These are phyloP conservation scores for Eutrema salsugineum DNA, from an alignment of 441 rosid species.

Conservation along the genomic window DNA sequence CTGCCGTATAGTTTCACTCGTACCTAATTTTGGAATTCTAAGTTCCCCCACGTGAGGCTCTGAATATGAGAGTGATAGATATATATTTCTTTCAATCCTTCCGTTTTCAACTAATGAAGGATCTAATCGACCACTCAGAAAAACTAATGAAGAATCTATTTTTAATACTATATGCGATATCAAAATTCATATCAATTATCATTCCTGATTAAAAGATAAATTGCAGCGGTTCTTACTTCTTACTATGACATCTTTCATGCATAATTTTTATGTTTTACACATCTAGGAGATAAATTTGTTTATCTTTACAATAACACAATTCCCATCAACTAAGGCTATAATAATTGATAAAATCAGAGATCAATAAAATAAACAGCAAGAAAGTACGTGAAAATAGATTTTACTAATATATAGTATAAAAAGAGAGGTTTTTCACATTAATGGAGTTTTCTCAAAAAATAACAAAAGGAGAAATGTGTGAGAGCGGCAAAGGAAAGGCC, in stretches of 20 bases:
- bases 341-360: not conserved
- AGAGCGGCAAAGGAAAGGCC: conserved; percentile 14
- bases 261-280: not conserved
- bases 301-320: not conserved
- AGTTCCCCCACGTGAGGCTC: conserved; percentile 29
- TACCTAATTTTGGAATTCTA: conserved; percentile 8
- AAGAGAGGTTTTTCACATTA: not conserved
- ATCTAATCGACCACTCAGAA: too few relatives aligned
- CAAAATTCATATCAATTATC: not conserved
- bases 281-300: not conserved
- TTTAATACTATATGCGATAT: not conserved
- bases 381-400: not conserved
- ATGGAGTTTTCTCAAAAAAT: not conserved
- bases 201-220: not conserved
- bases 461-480: conserved; percentile 19
- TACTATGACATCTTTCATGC: not conserved
- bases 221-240: not conserved
- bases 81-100: conserved; percentile 8
- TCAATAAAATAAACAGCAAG: not conserved
- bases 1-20: conserved; percentile 5
- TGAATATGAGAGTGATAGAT: conserved; percentile 20
- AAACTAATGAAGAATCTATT: too few relatives aligned
- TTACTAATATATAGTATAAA: not conserved
- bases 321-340: not conserved
- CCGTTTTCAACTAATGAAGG: not conserved